Evolutionary conservation across 1,139 yeast genomes (phyloP).

Genomic region (Candida sp.): DNA sequence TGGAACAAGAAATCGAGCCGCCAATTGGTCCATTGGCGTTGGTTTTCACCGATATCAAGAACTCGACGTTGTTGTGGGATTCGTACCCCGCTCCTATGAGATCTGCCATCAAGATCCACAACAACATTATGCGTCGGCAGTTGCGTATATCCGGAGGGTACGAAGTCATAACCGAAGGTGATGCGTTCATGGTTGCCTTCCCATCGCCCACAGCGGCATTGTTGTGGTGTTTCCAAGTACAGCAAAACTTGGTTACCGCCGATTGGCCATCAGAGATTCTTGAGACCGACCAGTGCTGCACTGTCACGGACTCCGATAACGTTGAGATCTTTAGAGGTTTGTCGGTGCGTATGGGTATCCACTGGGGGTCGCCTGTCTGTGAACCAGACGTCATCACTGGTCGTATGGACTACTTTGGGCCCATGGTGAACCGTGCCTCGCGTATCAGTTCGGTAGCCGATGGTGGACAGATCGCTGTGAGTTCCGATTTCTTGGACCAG

Average conservation of each 20-base stretch:
- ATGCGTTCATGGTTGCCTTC: slow-evolving; percentile 98
- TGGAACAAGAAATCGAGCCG: slow-evolving; percentile 93
- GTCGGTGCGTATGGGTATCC: slow-evolving; percentile 97
- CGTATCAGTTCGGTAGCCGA: slow-evolving; percentile 95
- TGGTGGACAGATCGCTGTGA: slow-evolving; percentile 96
- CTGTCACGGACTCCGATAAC: slow-evolving; percentile 71
- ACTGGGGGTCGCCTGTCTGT: slow-evolving; percentile 98
- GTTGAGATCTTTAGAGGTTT: slow-evolving; percentile 79
- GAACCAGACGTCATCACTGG: slow-evolving; percentile 94
- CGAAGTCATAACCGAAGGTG: slow-evolving; percentile 99
- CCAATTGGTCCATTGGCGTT: slow-evolving; percentile 95
- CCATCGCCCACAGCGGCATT: slow-evolving; percentile 92
- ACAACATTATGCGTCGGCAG: slow-evolving; percentile 93
- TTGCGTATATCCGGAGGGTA: slow-evolving; percentile 94
- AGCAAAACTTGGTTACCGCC: slow-evolving; percentile 76
- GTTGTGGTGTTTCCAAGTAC: slow-evolving; percentile 95
- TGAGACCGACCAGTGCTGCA: slow-evolving; percentile 84
- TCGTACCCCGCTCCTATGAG: slow-evolving; percentile 94
- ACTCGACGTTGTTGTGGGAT: slow-evolving; percentile 95
- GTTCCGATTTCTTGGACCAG: slow-evolving; percentile 81
- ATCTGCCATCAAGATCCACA: slow-evolving; percentile 94
- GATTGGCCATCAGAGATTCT: slow-evolving; percentile 98
- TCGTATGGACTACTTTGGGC: slow-evolving; percentile 99
- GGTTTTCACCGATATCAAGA: slow-evolving; percentile 97
- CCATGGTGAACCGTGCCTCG: slow-evolving; percentile 96